Base-by-base conservation (phyloP, 495 filamentous ascomycete genomes). In the Eremomyces bilateralis region DNA sequence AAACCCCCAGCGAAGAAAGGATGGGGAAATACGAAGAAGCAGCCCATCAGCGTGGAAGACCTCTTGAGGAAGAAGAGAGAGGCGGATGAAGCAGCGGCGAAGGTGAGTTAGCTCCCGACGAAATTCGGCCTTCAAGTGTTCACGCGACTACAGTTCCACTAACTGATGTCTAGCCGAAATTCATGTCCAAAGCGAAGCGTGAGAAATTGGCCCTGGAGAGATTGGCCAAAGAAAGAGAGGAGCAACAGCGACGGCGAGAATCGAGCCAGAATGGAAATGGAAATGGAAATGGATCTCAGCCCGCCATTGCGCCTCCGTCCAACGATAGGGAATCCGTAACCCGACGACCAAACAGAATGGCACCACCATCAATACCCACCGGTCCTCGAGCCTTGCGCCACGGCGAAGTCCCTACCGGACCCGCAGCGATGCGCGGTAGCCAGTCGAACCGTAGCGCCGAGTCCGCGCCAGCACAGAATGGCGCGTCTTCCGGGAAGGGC, bases 151-250 rank as follows among this genome's bases (percentile, higher is more conserved):
- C 24, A 8, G 24, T 8, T 28, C 24, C 24, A 55, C 41, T 21
- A 39, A 28, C 33, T 42, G 21, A 41, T 45, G 39, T 45, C 27
- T 35, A 91, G 69, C 90, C 90, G 2, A 84, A 85, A 59, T 97
- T 92, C 51, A 57, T 97, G 8, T 76, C 80, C 2, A 93, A 84
- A 61, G 77, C 77, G 21, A 66, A 94, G 51, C 72, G 88, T 25
- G 90, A 95, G 51, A 71, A 71, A 33, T 50, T 93, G 36, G 83
- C 81, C 4, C 57, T 83, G 4, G 84, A 93, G 49, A 91, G 84
- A 54, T 65, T 77, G 34, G 61, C 66, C 13, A 84, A 90, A 50
- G 84, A 92, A 42, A 77, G 80, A 15, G 76, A 81, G 40, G 79
- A 75, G 33, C 63, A 60, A 33, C 68, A 63, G 35, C 58, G 57